Evolutionary conservation across 305 asterid species (phyloP).

Genomic region (Fraxinus nigra): DNA sequence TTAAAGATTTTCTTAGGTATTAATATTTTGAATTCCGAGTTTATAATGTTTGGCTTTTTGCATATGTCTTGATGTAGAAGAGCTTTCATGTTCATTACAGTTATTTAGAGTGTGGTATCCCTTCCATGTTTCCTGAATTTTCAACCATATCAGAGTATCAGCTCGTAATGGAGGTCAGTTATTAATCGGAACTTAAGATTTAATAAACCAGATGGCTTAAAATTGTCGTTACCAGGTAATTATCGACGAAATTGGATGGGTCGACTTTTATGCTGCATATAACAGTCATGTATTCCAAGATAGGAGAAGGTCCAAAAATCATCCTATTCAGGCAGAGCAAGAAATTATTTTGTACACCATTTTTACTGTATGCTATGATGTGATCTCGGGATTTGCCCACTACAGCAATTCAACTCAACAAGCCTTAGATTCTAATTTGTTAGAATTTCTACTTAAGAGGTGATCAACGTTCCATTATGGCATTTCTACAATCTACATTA

Average conservation of each 20-base stretch:
- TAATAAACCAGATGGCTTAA: neutral
- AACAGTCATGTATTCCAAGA: constrained; percentile 36
- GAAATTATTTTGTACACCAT: constrained; percentile 58
- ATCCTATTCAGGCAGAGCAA: constrained; percentile 64
- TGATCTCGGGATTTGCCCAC: constrained; percentile 73
- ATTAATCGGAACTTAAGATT: neutral
- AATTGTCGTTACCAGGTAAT: constrained; percentile 49
- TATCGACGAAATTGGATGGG: constrained; percentile 76
- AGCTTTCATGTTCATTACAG: constrained; percentile 35
- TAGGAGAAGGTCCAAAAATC: constrained; percentile 53
- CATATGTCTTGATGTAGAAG: constrained; percentile 7
- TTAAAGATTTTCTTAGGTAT: constrained; percentile 63
- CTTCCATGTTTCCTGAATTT: constrained; percentile 61
- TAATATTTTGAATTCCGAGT: constrained; percentile 1
- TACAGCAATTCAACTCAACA: constrained; percentile 58
- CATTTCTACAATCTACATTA: neutral
- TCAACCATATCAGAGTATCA: constrained; percentile 61
- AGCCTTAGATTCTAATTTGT: constrained; percentile 49
- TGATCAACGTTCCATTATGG: constrained; percentile 21
- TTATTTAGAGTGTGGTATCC: constrained; percentile 76
- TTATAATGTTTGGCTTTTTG: neutral
- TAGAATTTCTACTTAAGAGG: constrained; percentile 71
- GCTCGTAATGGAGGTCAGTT: constrained; percentile 75
- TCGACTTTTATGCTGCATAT: constrained; percentile 62
- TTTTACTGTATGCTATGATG: constrained; percentile 70